Conservation (phyloP, 495 filamentous ascomycete genomes). For the Annulohypoxylon stygium region DNA sequence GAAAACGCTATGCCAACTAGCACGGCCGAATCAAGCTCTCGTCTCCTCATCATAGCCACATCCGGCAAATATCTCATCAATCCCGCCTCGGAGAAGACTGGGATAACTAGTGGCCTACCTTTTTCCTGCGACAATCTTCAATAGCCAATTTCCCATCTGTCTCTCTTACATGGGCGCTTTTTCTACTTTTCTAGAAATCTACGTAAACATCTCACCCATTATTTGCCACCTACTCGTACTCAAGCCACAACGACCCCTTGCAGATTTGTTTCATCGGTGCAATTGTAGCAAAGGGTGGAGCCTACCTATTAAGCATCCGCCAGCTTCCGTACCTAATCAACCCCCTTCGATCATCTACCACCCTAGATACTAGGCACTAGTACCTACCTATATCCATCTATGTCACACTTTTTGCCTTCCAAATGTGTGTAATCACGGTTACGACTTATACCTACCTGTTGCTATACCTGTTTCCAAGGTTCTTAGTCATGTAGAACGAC, state of each 20-base stretch:
- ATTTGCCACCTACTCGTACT: not conserved
- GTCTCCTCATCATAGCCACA: constrained; percentile 14
- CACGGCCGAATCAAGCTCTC: constrained; percentile 30
- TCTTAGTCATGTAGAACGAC: not conserved
- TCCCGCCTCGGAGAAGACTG: constrained; percentile 21
- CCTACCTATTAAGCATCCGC: not conserved
- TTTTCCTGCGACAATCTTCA: not conserved
- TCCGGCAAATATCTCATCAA: constrained; percentile 7
- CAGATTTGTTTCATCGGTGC: not conserved
- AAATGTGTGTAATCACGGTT: not conserved
- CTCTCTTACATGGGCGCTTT: not conserved
- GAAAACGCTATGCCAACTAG: constrained; percentile 4
- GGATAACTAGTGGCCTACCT: constrained; percentile 29
- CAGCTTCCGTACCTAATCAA: not conserved
- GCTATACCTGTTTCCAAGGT: not conserved
- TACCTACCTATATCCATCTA: no score
- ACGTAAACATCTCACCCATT: not conserved
- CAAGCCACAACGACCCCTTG: not conserved
- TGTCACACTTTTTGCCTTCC: not conserved
- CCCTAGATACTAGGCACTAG: no score
- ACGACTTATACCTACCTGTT: not conserved
- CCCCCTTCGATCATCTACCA: not conserved
- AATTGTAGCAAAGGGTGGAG: constrained; percentile 7
- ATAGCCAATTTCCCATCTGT: not conserved
- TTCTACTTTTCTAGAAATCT: constrained; percentile 20